phyloP scores from a whole-genome alignment of 345 rosid genomes.

The Tarenaya hassleriana region DNA sequence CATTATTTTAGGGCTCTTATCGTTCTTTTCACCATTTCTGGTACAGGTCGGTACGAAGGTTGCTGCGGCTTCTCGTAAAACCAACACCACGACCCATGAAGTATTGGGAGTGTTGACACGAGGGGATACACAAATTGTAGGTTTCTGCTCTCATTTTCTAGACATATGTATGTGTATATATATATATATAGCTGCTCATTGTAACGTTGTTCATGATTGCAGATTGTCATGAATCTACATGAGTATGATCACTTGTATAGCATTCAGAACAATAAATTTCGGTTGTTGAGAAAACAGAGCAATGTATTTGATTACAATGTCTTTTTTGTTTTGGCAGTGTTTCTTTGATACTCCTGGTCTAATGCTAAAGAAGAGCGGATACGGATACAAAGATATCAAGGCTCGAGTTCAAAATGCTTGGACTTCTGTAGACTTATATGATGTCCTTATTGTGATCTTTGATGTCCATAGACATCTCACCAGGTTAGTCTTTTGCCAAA shows the following conservation, averaged over 20 bases:
- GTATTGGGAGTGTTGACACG: constrained; percentile 81
- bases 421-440: constrained; percentile 71
- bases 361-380: constrained; percentile 54
- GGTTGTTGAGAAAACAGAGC: too few species aligned
- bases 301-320: too few species aligned
- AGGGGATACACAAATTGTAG: constrained; percentile 77
- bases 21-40: constrained; percentile 6
- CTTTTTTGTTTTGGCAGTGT: constrained; percentile 41
- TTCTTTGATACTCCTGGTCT: constrained; percentile 95
- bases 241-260: too few species aligned
- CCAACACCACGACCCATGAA: constrained; percentile 94
- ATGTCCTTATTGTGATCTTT: constrained; percentile 81
- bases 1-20: too few species aligned
- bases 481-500: constrained; percentile 39
- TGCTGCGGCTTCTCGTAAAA: constrained; percentile 91
- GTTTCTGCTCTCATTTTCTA: constrained; percentile 17
- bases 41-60: constrained; percentile 84
- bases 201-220: not conserved
- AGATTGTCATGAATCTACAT: not conserved
- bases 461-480: constrained; percentile 86
- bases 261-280: too few species aligned
- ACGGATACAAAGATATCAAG: constrained; percentile 69
- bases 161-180: not conserved
- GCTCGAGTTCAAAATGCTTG: constrained; percentile 78
- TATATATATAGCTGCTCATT: not conserved